Base-by-base conservation (phyloP, 305 asterid genomes). In the Plantago coronopus region DNA sequence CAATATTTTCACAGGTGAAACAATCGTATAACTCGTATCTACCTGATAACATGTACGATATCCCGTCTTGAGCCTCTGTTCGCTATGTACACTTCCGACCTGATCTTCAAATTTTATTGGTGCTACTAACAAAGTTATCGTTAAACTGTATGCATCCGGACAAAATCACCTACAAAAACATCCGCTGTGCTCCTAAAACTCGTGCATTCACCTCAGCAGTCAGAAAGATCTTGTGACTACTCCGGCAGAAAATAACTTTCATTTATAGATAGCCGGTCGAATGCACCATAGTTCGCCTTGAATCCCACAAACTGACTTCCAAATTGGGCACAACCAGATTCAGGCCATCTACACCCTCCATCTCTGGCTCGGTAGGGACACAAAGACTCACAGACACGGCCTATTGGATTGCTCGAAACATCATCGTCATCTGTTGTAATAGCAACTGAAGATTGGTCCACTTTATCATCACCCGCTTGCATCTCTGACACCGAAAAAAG, bases 331-430 rank as follows among this genome's bases (percentile, higher is more conserved):
- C 97, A 94, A 2, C 86, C 96, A 61, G 90, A 83, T 61, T 78
- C 76, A 0, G 99, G 97, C 94, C 96, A 93, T 72, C 84, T 78
- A 67, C 99, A 93, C 44, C 87, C 95, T 63, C 96, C 95, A 37
- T 87, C 97, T 72, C 85, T 69, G 57, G 85, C 71, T 27, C 89
- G 83, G 55, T 80, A 70, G 6, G 99, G 93, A 79, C 99, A 93
- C 48, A 89, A 63, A 37, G 90, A 76, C 69, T 81, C 96, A 67
- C 99, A 93, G 46, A 84, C 83, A 54, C 88, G 79, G 72, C 66
- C 51, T 47, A 89, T 44, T 9, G 89, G 83, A 76, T 69, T 66
- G 71, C 58, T 42, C n/a, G 77, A 61, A 65, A 50, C 79, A 61
- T 76, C 78, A 44, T 72, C 78, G 17, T 46, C 76, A 25, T 31